Percentiles rank a stretch among this genome's conserved stretches.
These are phyloP conservation scores for Tetraselmis chui DNA, from an alignment of 139 green algal genomes.

Conservation along the genomic window DNA sequence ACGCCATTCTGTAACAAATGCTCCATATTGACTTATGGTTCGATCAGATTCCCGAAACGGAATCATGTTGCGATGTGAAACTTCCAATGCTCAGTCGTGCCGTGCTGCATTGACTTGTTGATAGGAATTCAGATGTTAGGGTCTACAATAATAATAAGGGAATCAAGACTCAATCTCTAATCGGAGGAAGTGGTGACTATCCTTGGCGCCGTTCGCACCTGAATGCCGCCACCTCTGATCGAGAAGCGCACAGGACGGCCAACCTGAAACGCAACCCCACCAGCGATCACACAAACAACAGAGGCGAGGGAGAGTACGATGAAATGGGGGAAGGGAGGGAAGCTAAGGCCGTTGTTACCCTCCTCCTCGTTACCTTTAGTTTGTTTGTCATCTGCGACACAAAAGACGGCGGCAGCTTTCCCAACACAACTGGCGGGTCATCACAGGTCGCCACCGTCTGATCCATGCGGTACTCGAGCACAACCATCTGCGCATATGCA, in stretches of 20 bases:
- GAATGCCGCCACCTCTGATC: conserved; percentile 37
- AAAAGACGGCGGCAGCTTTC: conserved; percentile 38
- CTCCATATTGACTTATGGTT: too few relatives aligned
- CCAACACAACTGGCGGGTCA: conserved; percentile 66
- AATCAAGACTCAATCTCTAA: too few relatives aligned
- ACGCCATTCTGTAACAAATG: too few relatives aligned
- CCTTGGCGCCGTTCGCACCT: background rate
- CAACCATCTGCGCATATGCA: conserved; percentile 38
- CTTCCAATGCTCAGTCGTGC: too few relatives aligned
- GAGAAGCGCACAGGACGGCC: conserved; percentile 63
- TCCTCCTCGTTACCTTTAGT: conserved; percentile 6
- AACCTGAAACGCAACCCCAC: conserved; percentile 30
- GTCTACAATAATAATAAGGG: too few relatives aligned
- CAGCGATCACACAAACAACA: conserved; percentile 10
- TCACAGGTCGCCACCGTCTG: conserved; percentile 62
- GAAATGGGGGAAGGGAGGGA: background rate
- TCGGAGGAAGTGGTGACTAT: too few relatives aligned
- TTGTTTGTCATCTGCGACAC: conserved; percentile 2
- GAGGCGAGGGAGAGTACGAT: background rate
- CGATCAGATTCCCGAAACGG: too few relatives aligned
- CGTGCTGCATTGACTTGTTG: too few relatives aligned
- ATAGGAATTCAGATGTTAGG: too few relatives aligned
- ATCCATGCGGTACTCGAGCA: conserved; percentile 46
- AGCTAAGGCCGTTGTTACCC: background rate
- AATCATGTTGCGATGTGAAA: too few relatives aligned